Evolutionary conservation across 202 grass and related monocot genomes (phyloP).

Genomic region (Digitaria exilis): DNA sequence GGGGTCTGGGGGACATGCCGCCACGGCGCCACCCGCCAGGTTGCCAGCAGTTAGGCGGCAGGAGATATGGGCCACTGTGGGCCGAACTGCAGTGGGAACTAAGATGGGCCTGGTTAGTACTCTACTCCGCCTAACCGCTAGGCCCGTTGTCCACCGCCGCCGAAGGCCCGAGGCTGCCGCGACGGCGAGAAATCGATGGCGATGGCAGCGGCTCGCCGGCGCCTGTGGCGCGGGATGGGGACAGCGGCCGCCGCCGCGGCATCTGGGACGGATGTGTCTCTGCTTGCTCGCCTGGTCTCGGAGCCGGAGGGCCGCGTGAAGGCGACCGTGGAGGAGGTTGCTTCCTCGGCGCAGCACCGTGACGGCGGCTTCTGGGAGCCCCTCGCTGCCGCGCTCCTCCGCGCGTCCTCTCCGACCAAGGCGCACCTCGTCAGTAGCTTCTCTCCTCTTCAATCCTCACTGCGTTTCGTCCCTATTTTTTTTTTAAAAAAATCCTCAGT

Average conservation of each 20-base stretch:
- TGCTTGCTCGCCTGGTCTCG: conserved; percentile 44
- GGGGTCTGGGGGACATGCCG: too few relatives aligned
- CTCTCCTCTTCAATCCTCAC: not conserved
- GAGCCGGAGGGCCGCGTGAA: conserved; percentile 52
- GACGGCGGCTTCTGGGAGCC: conserved; percentile 48
- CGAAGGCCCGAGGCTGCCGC: not conserved
- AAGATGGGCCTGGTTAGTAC: not conserved
- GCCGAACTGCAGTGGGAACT: not conserved
- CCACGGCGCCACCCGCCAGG: too few relatives aligned
- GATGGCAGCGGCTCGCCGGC: conserved; percentile 29
- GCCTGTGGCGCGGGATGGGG: conserved; percentile 37
- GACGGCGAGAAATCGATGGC: not conserved
- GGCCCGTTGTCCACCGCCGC: not conserved
- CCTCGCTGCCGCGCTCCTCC: conserved; percentile 49
- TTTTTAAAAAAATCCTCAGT: too few relatives aligned
- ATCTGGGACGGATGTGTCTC: not conserved
- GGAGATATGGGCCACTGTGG: not conserved
- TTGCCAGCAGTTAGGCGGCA: not conserved
- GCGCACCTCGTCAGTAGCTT: conserved; percentile 47
- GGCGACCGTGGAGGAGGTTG: conserved; percentile 50
- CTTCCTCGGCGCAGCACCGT: conserved; percentile 28
- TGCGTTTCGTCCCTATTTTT: too few relatives aligned
- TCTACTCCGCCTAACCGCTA: not conserved
- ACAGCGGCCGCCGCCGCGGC: not conserved
- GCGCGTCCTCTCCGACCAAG: conserved; percentile 41